These are phyloP conservation scores for Lagenaria siceraria DNA, from an alignment of 306 rosid genomes.

Conservation along the genomic window DNA sequence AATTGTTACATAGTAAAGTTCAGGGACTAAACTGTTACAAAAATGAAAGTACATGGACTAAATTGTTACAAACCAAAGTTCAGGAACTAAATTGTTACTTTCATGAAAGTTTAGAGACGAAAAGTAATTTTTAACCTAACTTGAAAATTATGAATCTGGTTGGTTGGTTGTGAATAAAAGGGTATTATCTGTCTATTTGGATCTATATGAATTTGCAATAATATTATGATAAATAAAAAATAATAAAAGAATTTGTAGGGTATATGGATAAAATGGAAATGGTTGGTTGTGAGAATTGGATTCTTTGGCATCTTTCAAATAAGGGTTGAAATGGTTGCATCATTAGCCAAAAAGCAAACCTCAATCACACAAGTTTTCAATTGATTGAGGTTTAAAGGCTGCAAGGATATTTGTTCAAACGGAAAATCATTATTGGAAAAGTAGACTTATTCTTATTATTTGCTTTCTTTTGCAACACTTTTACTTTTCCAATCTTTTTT, in stretches of 20 bases:
- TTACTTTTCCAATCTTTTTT: neutral
- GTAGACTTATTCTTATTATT: neutral
- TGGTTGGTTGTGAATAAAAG: neutral
- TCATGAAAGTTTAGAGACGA: no score
- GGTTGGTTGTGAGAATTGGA: neutral
- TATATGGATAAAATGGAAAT: neutral
- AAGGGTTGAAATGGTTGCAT: neutral
- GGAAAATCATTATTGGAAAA: neutral
- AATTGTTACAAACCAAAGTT: no score
- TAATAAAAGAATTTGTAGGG: neutral
- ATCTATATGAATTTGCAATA: neutral
- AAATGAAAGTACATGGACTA: no score
- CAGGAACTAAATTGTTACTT: no score
- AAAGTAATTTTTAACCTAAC: no score
- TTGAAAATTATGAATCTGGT: neutral
- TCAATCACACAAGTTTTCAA: neutral
- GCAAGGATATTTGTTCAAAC: neutral
- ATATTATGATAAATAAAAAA: neutral
- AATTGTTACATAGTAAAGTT: no score
- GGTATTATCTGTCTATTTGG: neutral
- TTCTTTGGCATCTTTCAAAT: neutral
- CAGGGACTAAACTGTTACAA: no score
- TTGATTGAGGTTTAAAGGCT: neutral
- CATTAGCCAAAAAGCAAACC: neutral
- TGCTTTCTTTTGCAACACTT: neutral